Evolutionary conservation across 257 asterid genomes (phyloP).

Genomic region (Fraxinus pennsylvanica): DNA sequence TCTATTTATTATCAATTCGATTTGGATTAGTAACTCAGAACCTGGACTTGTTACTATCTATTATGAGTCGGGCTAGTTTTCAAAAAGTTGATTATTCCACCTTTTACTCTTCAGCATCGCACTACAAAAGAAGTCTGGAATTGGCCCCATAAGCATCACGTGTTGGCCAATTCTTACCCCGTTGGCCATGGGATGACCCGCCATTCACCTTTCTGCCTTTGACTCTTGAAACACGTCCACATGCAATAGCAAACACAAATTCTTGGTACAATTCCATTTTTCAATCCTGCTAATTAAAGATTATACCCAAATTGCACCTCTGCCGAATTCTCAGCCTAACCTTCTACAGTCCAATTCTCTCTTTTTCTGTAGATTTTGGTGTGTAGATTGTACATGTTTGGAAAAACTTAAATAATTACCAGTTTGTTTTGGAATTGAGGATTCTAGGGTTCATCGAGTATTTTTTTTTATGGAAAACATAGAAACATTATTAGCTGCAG

Average conservation of each 20-base stretch:
- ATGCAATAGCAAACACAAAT: not conserved
- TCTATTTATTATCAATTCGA: too few relatives aligned
- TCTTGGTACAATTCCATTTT: conserved; percentile 2
- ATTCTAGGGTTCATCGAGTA: not conserved
- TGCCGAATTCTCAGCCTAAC: not conserved
- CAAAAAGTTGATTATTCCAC: not conserved
- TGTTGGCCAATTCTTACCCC: conserved; percentile 3
- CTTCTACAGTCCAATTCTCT: not conserved
- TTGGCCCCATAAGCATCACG: conserved; percentile 4
- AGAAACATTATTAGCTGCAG: conserved; percentile 60
- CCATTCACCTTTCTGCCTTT: conserved; percentile 8
- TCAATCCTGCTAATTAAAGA: not conserved
- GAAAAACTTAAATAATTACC: not conserved
- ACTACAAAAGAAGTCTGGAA: not conserved
- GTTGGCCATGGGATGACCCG: conserved; percentile 6
- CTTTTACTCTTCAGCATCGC: conserved; percentile 7
- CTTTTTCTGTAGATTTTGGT: not conserved
- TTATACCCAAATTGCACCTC: not conserved
- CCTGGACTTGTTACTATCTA: not conserved
- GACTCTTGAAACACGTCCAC: conserved; percentile 8
- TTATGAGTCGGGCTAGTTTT: not conserved
- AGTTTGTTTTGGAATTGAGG: not conserved
- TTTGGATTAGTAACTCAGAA: not conserved
- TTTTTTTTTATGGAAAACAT: conserved; percentile 29
- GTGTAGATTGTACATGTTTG: not conserved